Evolutionary conservation across 2,329 filamentous ascomycete genomes (phyloP), one percentile per base, ranked within the genome.

Genomic region (Coccinonectria pachysandricola): DNA sequence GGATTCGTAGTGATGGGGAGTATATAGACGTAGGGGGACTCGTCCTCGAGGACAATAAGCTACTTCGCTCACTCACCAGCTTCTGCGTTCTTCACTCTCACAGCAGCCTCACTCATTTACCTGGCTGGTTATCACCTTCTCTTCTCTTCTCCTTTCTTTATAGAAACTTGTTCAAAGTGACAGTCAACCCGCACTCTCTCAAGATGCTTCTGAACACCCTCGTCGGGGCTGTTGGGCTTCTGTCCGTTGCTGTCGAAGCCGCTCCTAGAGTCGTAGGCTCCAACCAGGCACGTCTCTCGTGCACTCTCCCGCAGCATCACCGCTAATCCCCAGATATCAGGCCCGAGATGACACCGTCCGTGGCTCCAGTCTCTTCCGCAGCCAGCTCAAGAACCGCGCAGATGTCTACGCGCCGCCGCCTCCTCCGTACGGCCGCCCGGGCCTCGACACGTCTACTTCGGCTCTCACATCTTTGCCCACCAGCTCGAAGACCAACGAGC

Each of bases 141-240:
- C 16, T 16, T 14, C 8, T 24, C 11, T 6, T 24, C 22, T 15
- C 19, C 24, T 24, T 20, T 21, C 15, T 22, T 3, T 15, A 32
- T 13, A 10, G 32, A 17, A 18, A 6, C 15, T 7, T 9, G 7
- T 15, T 19, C 21, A 12, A 30, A n/a, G n/a, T n/a, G n/a, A n/a
- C n/a, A n/a, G n/a, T n/a, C n/a, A n/a, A n/a, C n/a, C n/a, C n/a
- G n/a, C n/a, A n/a, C n/a, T n/a, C n/a, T n/a, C n/a, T n/a, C n/a
- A 42, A 23, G 3, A 50, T 52, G 49, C 36, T 36, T 36, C 25
- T 46, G 22, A 19, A 33, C 10, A 35, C 35, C 5, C 23, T 49
- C 17, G 17, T 49, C 28, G 36, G 45, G 26, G 43, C 41, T 25
- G 27, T 38, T 22, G 44, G 46, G 37, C 39, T 53, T 21, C 30